phyloP scores from a whole-genome alignment of 2,329 filamentous ascomycete genomes.

The Colletotrichum acutatum region DNA sequence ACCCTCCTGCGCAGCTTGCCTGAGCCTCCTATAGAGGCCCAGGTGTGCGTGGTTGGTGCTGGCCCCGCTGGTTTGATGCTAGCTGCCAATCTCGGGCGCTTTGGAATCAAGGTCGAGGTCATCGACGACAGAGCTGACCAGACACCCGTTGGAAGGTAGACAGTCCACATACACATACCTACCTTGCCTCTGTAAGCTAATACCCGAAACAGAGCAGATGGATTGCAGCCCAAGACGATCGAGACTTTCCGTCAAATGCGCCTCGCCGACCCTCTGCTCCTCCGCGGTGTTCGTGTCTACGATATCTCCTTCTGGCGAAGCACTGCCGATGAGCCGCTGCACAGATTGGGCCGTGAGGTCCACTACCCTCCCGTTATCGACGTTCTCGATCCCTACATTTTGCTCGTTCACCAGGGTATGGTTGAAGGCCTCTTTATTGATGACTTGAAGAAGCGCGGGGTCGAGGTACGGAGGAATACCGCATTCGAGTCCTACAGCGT shows the following conservation, averaged over 20 bases:
- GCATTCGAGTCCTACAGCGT: conserved; percentile 69
- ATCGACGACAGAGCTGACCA: conserved; percentile 76
- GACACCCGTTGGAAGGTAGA: conserved; percentile 70
- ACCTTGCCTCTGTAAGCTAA: background rate
- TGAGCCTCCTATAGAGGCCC: conserved; percentile 56
- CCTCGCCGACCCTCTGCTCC: conserved; percentile 74
- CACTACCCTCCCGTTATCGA: conserved; percentile 75
- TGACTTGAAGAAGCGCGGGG: conserved; percentile 73
- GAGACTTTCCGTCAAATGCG: conserved; percentile 81
- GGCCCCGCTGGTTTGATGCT: conserved; percentile 68
- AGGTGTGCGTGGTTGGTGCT: conserved; percentile 65
- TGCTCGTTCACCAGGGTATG: conserved; percentile 78
- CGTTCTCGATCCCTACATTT: conserved; percentile 66
- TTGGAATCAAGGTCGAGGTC: conserved; percentile 72
- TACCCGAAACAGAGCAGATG: conserved; percentile 66
- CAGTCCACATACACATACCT: background rate
- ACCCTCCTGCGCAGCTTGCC: conserved; percentile 61
- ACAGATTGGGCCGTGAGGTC: conserved; percentile 71
- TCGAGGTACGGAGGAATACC: conserved; percentile 71
- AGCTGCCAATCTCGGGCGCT: conserved; percentile 67
- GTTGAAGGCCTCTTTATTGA: conserved; percentile 77
- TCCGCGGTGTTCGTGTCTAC: conserved; percentile 75
- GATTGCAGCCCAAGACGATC: conserved; percentile 81
- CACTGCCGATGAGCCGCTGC: conserved; percentile 61
- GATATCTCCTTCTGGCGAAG: conserved; percentile 80